Base-by-base conservation (phyloP, 1,139 yeast genomes). In the Candida neerlandica region DNA sequence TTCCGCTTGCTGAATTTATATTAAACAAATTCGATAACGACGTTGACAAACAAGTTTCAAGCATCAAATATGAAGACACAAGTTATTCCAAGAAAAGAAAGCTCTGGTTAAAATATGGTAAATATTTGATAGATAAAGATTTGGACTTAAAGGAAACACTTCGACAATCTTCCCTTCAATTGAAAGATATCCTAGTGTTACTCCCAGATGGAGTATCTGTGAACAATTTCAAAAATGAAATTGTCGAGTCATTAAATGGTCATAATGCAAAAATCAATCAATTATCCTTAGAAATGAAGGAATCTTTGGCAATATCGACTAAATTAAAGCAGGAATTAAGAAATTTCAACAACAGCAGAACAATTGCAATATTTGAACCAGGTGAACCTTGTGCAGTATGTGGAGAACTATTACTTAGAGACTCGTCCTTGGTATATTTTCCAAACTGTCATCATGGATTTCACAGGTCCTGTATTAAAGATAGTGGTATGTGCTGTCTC, bases 361-460 rank as follows among this genome's bases (percentile, higher is more conserved):
- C 74, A 1, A 65, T 58, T 45, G 64, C 76, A 0, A 72, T 86
- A 1, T 78, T 94, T 19, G 88, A 88, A 58, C 92, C 97, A 0
- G 96, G 96, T 1, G 95, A 86, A 55, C 81, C 94, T 1, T 94
- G 99, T 68, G 75, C 80, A 42, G 58, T 82, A 4, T 95, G 99
- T 67, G 69, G 76, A 15, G 78, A 78, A 56, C 78, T 95, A 5
- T 70, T 94, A 43, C 79, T 90, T 2, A 80, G 85, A 4, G 81
- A 92, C 51, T 85, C 86, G 59, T 85, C 86, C 59, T 92, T 91
- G 60, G 77, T 87, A 46, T 83, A 86, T 10, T 94, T 91, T 62
- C 97, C 97, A 0, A 75, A 72, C 51, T 94, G 99, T 62, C 87
- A 82, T 53, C 99, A 94, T 66, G 84, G 89, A 6, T 88, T 89